Evolutionary conservation across 768 basidiomycete genomes (phyloP).

Genomic region (Phaeolepiota aurea): DNA sequence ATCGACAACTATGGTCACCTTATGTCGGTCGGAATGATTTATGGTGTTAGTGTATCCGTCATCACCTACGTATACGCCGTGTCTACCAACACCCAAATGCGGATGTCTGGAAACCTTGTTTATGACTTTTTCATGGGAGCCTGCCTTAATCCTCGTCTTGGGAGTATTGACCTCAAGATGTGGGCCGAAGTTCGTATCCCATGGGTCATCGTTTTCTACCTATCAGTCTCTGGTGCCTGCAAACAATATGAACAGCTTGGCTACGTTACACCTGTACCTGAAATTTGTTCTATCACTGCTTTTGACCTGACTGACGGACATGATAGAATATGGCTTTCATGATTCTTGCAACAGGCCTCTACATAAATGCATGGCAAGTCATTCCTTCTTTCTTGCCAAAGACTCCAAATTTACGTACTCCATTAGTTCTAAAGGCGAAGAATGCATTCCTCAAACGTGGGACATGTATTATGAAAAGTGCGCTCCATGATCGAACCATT

Average conservation of each 20-base stretch:
- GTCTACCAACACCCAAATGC: slow-evolving; percentile 68
- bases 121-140: slow-evolving; percentile 99
- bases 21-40: slow-evolving; percentile 94
- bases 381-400: background rate
- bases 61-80: slow-evolving; percentile 77
- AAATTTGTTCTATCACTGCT: background rate
- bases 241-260: slow-evolving; percentile 94
- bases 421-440: slow-evolving; percentile 79
- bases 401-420: slow-evolving; percentile 5
- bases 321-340: slow-evolving; percentile 92
- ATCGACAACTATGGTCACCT: slow-evolving; percentile 95
- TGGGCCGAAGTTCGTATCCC: slow-evolving; percentile 96
- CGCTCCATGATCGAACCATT: slow-evolving; percentile 10
- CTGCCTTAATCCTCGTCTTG: slow-evolving; percentile 86
- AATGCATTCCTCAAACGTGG: slow-evolving; percentile 96
- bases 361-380: slow-evolving; percentile 85
- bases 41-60: slow-evolving; percentile 75
- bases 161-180: slow-evolving; percentile 93
- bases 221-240: slow-evolving; percentile 86
- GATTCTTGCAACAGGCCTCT: slow-evolving; percentile 92
- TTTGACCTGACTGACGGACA: background rate
- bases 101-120: slow-evolving; percentile 92
- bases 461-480: slow-evolving; percentile 99
- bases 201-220: slow-evolving; percentile 93
- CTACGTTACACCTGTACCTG: slow-evolving; percentile 82